Evolutionary conservation across 805 yeast genomes (phyloP), one percentile per base, ranked within the genome.

Genomic region (Grigorovia humatica): DNA sequence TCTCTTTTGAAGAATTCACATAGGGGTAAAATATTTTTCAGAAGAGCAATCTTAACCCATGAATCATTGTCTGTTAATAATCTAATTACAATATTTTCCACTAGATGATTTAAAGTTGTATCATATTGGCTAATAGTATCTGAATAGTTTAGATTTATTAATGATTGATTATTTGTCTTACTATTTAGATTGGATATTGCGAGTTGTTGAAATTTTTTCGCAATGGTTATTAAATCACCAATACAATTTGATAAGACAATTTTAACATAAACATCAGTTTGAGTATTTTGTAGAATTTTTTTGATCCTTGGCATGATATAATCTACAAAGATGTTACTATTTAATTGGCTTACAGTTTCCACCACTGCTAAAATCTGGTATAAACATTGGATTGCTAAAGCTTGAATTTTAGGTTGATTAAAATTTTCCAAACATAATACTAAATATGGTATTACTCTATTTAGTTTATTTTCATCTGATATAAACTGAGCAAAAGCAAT

Each of bases 1-100:
- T 88, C 95, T 51, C 83, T 81, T 0, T 96, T 96, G 62, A 93
- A 82, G 53, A 85, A 85, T 9, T 82, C 74, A 59, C 96, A 88
- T 3, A 93, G 66, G 0, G 89, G 86, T 8, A 85, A 70, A n/a
- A 90, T 83, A 54, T 86, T 80, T 44, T 75, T 70, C 47, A 93
- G 70, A 9, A 93, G 67, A 0, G 93, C 76, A 42, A 86, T 76
- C 53, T 85, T 80, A 0, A 90, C 96, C 48, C 73, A 70, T 0
- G 83, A 66, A 51, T 77, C 80, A 5, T 74, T 69, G 61, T 89
- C 96, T 0, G 95, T 86, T 46, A 93, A 69, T 6, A 91, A 65
- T 1, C 76, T 69, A 19, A 82, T 74, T 0, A 89, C 74, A 46
- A 89, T 72, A 12, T 75, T 77, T 61, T 87, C 95, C 53, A 93